Evolutionary conservation across 2,329 filamentous ascomycete genomes (phyloP).

Genomic region (Diaporthe batatas): DNA sequence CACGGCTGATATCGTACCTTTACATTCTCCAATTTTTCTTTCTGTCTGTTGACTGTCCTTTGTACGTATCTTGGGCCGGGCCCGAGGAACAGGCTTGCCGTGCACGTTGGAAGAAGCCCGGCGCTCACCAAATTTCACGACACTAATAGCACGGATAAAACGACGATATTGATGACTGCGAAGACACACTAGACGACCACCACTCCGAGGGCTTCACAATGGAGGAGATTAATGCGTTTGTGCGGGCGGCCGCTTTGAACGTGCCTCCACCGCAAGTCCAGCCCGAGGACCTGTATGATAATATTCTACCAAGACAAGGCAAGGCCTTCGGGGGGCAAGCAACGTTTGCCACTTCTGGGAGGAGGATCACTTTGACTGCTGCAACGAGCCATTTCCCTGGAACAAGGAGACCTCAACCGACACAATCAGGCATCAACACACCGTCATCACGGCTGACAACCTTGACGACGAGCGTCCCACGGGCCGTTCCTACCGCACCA

Average conservation of each 20-base stretch:
- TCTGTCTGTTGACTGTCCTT: not conserved
- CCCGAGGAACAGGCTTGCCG: slow-evolving; percentile 28
- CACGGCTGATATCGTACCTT: not conserved
- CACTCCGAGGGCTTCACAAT: not conserved
- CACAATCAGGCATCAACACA: not conserved
- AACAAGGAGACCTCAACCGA: slow-evolving; percentile 9
- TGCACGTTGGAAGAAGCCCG: slow-evolving; percentile 22
- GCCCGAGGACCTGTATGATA: not conserved
- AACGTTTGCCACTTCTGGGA: slow-evolving; percentile 20
- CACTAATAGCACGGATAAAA: not conserved
- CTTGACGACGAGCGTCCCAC: slow-evolving; percentile 26
- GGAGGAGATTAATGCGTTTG: slow-evolving; percentile 12
- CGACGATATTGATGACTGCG: slow-evolving; percentile 12
- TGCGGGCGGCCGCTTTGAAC: not conserved
- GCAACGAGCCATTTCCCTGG: slow-evolving; percentile 17
- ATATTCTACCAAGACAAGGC: slow-evolving; percentile 27
- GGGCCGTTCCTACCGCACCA: not conserved
- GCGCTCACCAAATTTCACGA: slow-evolving; percentile 4
- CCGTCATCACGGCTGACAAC: slow-evolving; percentile 5
- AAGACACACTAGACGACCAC: not conserved
- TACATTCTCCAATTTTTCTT: not conserved
- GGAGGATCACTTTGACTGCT: slow-evolving; percentile 21
- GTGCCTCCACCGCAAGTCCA: not conserved
- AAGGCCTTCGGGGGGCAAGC: not conserved
- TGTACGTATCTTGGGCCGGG: slow-evolving; percentile 7